These are phyloP conservation scores for Venturia aucupariae DNA, from an alignment of 2,329 filamentous ascomycete genomes.

Conservation along the genomic window DNA sequence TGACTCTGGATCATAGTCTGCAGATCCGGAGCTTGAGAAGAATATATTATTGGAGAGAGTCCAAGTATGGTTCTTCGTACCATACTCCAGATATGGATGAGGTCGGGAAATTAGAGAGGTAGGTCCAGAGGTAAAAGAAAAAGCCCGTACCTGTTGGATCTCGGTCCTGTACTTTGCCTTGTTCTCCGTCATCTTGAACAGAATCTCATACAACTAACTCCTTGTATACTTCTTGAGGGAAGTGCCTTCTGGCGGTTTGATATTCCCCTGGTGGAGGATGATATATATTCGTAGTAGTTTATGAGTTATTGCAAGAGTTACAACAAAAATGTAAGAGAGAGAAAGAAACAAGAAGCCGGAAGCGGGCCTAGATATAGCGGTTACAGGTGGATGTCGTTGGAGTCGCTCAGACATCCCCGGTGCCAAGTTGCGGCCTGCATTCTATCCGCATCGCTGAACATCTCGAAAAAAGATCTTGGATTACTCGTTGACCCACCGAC, in stretches of 20 bases:
- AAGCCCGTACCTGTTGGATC: slow-evolving; percentile 93
- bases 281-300: not conserved
- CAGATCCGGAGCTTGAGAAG: not conserved
- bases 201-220: not conserved
- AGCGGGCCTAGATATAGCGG: not conserved
- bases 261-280: not conserved
- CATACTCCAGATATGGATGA: too few species aligned
- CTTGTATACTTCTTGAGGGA: not conserved
- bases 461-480: not conserved
- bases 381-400: not conserved
- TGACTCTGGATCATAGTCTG: not conserved
- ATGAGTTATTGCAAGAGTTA: not conserved
- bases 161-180: slow-evolving; percentile 89
- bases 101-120: too few species aligned
- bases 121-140: too few species aligned
- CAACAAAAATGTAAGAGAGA: not conserved
- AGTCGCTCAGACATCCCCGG: not conserved
- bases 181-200: slow-evolving; percentile 41
- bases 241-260: not conserved
- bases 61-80: too few species aligned
- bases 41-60: not conserved
- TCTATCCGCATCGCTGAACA: not conserved
- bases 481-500: not conserved
- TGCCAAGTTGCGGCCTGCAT: not conserved
- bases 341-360: not conserved